These are phyloP conservation scores for Hamiltosporidium magnivora DNA, from an alignment of 371 early-diverging fungal species.

Conservation along the genomic window DNA sequence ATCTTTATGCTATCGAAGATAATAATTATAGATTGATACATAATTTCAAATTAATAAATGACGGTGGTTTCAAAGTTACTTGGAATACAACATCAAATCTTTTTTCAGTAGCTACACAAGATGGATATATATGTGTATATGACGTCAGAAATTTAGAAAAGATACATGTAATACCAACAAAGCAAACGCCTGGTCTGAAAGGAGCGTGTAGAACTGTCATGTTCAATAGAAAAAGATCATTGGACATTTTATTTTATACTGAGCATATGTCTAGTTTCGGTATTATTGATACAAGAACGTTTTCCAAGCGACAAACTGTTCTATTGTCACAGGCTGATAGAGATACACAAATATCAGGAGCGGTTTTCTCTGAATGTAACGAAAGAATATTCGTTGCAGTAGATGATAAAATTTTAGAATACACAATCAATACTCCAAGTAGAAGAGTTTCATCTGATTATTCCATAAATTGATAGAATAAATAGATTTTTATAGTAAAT, in stretches of 20 bases:
- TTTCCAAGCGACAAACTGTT: slow-evolving; percentile 35
- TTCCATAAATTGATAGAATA: too few relatives aligned
- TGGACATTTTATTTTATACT: slow-evolving; percentile 50
- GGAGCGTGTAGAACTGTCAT: slow-evolving; percentile 52
- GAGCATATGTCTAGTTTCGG: slow-evolving; percentile 51
- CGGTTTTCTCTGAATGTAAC: slow-evolving; percentile 27
- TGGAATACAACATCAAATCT: slow-evolving; percentile 64
- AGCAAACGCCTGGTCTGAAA: neutral
- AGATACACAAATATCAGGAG: slow-evolving; percentile 45
- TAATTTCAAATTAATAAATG: slow-evolving; percentile 59
- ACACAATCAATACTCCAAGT: too few relatives aligned
- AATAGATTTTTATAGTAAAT: too few relatives aligned
- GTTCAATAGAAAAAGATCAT: slow-evolving; percentile 40
- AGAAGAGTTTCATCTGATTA: too few relatives aligned
- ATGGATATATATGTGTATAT: slow-evolving; percentile 65
- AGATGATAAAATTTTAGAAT: too few relatives aligned
- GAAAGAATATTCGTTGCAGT: too few relatives aligned
- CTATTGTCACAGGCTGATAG: slow-evolving; percentile 13
- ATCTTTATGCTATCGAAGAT: slow-evolving; percentile 61
- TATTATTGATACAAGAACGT: slow-evolving; percentile 42
- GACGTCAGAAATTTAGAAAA: slow-evolving; percentile 61
- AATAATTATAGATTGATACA: slow-evolving; percentile 61
- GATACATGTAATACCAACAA: slow-evolving; percentile 7
- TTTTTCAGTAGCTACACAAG: slow-evolving; percentile 69
- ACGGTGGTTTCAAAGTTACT: slow-evolving; percentile 65